These are phyloP conservation scores for Magnolia sinica DNA, from an alignment of 164 flowering plant species.

Conservation along the genomic window DNA sequence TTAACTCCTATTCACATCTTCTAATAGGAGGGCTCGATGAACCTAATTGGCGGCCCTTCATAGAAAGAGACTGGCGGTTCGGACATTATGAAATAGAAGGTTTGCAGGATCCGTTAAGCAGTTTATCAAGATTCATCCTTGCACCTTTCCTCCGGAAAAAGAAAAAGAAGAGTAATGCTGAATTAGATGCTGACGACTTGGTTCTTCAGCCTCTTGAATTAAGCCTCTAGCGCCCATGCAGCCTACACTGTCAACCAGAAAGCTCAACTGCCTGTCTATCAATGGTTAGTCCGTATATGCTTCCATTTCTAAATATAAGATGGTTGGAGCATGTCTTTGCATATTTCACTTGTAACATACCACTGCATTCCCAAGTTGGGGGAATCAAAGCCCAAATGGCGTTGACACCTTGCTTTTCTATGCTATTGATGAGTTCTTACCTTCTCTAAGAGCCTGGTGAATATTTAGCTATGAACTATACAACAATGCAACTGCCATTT, in stretches of 20 bases:
- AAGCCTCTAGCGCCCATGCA: constrained; percentile 10
- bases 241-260: not conserved
- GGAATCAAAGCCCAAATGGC: not conserved
- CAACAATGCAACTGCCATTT: not conserved
- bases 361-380: not conserved
- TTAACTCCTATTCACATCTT: not conserved
- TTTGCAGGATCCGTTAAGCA: constrained; percentile 82
- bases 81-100: constrained; percentile 97
- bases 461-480: not conserved
- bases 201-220: constrained; percentile 46
- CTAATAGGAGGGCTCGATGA: constrained; percentile 85
- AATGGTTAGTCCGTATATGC: not conserved
- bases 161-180: constrained; percentile 23
- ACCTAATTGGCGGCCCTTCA: constrained; percentile 59
- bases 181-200: constrained; percentile 31
- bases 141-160: constrained; percentile 37
- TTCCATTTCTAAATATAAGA: too few relatives aligned
- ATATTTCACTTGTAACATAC: not conserved
- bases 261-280: not conserved
- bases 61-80: constrained; percentile 84
- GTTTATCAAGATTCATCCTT: constrained; percentile 49
- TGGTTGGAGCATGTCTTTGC: not conserved
- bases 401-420: not conserved
- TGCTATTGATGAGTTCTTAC: not conserved
- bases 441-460: not conserved